Percentiles rank a stretch among this genome's conserved stretches.
phyloP scores from a whole-genome alignment of 306 rosid genomes.

The Cicer cuneatum region DNA sequence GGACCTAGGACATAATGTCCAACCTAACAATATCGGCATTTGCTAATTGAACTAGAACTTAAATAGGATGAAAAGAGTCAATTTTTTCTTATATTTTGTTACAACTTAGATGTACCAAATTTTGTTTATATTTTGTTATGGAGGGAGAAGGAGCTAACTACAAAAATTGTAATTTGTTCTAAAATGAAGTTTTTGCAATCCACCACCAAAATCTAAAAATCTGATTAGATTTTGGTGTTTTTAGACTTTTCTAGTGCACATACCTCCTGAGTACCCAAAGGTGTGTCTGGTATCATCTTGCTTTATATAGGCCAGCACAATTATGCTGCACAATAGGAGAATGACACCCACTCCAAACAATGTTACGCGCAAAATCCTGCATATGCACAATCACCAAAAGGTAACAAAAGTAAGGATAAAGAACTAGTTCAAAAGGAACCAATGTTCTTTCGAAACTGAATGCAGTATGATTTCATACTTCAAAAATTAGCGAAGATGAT shows the following conservation, averaged over 20 bases:
- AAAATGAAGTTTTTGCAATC: slow-evolving; percentile 1
- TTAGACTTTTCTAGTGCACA: slow-evolving; percentile 15
- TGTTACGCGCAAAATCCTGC: slow-evolving; percentile 57
- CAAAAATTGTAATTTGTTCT: background rate
- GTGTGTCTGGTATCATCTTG: slow-evolving; percentile 72
- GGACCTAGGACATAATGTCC: too few species aligned
- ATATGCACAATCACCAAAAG: slow-evolving; percentile 32
- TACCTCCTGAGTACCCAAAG: slow-evolving; percentile 80
- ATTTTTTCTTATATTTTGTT: too few species aligned
- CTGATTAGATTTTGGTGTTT: background rate
- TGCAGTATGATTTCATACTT: slow-evolving; percentile 27
- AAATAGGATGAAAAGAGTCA: too few species aligned
- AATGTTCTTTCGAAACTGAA: background rate
- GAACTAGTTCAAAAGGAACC: slow-evolving; percentile 22
- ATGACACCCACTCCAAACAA: slow-evolving; percentile 60
- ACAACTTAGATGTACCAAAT: too few species aligned
- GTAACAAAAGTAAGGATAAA: background rate
- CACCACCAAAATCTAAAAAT: slow-evolving; percentile 30
- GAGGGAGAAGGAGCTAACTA: background rate
- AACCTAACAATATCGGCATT: too few species aligned
- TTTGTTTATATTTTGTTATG: too few species aligned
- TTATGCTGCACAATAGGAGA: slow-evolving; percentile 53
- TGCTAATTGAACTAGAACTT: too few species aligned
- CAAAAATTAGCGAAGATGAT: slow-evolving; percentile 14
- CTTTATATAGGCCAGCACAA: slow-evolving; percentile 56